A percentile compares a stretch with the other conserved stretches of the same genome.
Evolutionary conservation across 768 basidiomycete species (phyloP).

Genomic region (Clitopilus hobsonii): DNA sequence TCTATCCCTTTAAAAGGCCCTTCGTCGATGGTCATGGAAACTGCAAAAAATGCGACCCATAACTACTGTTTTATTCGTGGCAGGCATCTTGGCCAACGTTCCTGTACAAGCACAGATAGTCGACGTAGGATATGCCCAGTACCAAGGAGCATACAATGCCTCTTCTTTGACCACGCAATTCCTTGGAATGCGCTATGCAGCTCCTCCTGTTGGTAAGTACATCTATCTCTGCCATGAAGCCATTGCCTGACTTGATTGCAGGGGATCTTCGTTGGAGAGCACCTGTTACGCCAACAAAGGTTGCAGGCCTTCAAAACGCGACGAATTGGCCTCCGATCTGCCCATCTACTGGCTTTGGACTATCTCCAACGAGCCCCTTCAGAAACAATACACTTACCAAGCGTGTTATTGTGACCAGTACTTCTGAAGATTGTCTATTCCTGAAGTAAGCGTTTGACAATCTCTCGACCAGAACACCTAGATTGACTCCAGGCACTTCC

Average conservation of each 20-base stretch:
- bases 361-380: slow-evolving; percentile 23
- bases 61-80: not conserved
- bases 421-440: slow-evolving; percentile 33
- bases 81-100: not conserved
- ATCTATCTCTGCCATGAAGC: not conserved
- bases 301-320: slow-evolving; percentile 23
- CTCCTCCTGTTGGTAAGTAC: slow-evolving; percentile 34
- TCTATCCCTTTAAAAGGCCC: too few relatives aligned
- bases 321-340: slow-evolving; percentile 22
- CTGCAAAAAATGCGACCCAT: not conserved
- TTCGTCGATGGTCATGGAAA: too few relatives aligned
- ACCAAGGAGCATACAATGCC: slow-evolving; percentile 29
- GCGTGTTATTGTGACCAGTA: slow-evolving; percentile 2
- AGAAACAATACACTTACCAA: slow-evolving; percentile 4
- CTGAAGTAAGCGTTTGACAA: slow-evolving; percentile 20
- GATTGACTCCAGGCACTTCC: not conserved
- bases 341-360: slow-evolving; percentile 19
- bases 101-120: slow-evolving; percentile 7
- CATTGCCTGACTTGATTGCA: slow-evolving; percentile 1
- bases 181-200: slow-evolving; percentile 42
- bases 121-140: slow-evolving; percentile 37
- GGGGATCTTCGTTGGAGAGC: slow-evolving; percentile 29
- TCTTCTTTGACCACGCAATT: slow-evolving; percentile 28
- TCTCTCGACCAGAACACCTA: not conserved
- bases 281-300: slow-evolving; percentile 20